Conservation (phyloP, 768 basidiomycete species). For the Trametes meyenii region DNA sequence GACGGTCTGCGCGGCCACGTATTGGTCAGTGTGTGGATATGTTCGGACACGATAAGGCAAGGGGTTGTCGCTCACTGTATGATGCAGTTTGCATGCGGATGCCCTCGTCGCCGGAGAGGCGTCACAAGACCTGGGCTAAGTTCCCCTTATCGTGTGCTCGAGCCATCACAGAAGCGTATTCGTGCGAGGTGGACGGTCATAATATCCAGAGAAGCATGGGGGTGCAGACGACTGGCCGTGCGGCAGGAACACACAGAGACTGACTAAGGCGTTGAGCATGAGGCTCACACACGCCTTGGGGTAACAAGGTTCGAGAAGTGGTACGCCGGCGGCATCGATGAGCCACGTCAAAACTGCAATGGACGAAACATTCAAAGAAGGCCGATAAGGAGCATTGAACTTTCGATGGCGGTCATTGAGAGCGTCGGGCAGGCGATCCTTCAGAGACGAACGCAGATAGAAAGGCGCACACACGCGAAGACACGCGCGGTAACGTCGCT, state of each 20-base stretch:
- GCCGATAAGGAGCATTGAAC: not conserved
- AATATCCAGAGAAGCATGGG: not conserved
- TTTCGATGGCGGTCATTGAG: not conserved
- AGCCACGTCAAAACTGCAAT: not conserved
- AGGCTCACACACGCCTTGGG: not conserved
- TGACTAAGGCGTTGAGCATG: not conserved
- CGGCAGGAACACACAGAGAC: not conserved
- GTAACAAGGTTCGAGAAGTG: not conserved
- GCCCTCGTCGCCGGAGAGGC: not conserved
- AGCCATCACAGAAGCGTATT: slow-evolving; percentile 1
- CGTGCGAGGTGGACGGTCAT: not conserved
- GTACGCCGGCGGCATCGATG: not conserved
- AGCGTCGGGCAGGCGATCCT: not conserved
- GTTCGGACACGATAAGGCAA: slow-evolving; percentile 12
- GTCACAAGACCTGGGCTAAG: not conserved
- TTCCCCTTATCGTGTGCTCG: slow-evolving; percentile 7
- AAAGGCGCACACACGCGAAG: not conserved
- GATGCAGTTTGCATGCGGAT: not conserved
- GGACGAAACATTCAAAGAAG: not conserved
- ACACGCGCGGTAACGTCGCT: not conserved
- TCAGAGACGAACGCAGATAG: not conserved
- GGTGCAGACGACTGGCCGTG: not conserved
- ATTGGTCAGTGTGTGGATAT: slow-evolving; percentile 7
- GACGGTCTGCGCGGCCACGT: not conserved
- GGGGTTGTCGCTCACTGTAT: slow-evolving; percentile 5